Base-by-base conservation (phyloP, 2,329 filamentous ascomycete species). In the Kalaharituber pfeilii region DNA sequence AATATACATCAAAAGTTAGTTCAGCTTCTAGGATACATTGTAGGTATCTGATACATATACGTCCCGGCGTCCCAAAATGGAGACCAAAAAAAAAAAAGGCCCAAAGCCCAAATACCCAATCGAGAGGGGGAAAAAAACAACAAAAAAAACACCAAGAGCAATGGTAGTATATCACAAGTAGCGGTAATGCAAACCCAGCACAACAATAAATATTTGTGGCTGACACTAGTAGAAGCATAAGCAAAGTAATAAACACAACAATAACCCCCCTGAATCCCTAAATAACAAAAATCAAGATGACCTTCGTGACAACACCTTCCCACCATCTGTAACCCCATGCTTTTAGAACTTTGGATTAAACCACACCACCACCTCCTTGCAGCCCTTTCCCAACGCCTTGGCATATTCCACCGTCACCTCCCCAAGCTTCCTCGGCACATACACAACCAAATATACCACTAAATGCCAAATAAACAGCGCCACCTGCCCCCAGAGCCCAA, bases 361-460 rank as follows among this genome's bases (percentile, higher is more conserved):
- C 56, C 51, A 58, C 18, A 58, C 24, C 26, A 54, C 51, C 2
- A 56, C 8, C 28, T 58, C 56, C 15, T 51, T 56, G 54, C 33
- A 51, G 9, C n/a, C 51, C 3, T 33, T 44, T 18, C 7, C 24
- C 13, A 56, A 13, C 7, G 53, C 53, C 39, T 44, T 53, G 18
- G 15, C 50, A 28, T 18, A 50, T 13, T 26, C 29, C 30, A 54
- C 20, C 5, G 53, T 26, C 1, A 56, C 49, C 27, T 7, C 42
- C 11, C 42, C 54, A 8, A 56, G 29, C 54, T 44, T 58, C 5
- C n/a, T 24, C 6, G 56, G 56, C 15, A 58, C 39, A 54, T 55
- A 58, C 42, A 58, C 13, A 2, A 36, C 42, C 9, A 11, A 1
- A 6, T 9, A 13, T 5, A 58, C 18, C 30, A 52, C n/a, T 9